Evolutionary conservation across 345 rosid genomes (phyloP).

Genomic region (Xanthoceras sorbifolium): DNA sequence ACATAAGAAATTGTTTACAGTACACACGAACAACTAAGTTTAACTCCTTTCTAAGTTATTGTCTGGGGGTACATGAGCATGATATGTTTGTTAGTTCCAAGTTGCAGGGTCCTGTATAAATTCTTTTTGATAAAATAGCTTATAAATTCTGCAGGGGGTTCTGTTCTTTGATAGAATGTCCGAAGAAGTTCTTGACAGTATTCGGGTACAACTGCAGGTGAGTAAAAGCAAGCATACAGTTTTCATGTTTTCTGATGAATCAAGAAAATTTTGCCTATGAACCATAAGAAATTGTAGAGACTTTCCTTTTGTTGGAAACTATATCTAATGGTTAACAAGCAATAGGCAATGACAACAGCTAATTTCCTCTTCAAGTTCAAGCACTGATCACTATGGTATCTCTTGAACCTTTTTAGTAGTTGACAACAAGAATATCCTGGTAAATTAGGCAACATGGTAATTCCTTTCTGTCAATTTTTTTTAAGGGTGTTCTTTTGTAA

Average conservation of each 20-base stretch:
- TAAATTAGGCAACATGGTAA: neutral
- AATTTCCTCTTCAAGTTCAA: neutral
- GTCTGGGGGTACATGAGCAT: neutral
- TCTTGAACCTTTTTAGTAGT: neutral
- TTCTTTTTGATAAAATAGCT: conserved; percentile 21
- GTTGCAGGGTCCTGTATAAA: neutral
- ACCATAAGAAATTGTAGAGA: neutral
- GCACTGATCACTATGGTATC: neutral
- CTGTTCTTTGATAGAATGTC: conserved; percentile 91
- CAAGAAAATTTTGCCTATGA: neutral
- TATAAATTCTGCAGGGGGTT: conserved; percentile 61
- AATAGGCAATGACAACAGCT: neutral
- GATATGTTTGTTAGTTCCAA: neutral
- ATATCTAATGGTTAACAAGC: neutral
- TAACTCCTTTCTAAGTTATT: neutral
- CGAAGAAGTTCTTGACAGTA: conserved; percentile 72
- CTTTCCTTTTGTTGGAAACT: conserved; percentile 3
- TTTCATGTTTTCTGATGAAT: neutral
- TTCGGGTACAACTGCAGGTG: conserved; percentile 69
- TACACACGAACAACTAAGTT: neutral
- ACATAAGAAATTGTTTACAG: neutral
- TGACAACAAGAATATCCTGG: neutral
- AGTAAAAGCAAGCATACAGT: conserved; percentile 24
- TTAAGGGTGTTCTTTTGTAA: neutral
- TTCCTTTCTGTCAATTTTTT: neutral